phyloP scores from a whole-genome alignment of 2,329 filamentous ascomycete genomes.

The Pestalotiopsis sp. region DNA sequence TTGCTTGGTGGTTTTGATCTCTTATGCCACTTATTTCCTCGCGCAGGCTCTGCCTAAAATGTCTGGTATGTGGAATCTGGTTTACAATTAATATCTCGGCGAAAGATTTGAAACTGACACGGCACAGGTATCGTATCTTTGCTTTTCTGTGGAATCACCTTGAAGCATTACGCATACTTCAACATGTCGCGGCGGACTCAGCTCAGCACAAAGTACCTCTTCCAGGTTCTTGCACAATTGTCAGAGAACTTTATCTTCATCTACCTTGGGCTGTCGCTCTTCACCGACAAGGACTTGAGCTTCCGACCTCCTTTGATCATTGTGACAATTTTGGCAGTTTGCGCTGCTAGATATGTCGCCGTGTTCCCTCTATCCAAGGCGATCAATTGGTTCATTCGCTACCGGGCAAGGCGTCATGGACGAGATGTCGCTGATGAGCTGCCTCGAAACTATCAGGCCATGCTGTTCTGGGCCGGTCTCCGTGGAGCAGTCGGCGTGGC shows the following conservation, averaged over 20 bases:
- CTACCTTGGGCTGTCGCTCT: constrained; percentile 91
- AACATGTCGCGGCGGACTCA: constrained; percentile 99
- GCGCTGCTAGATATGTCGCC: constrained; percentile 86
- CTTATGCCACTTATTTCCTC: constrained; percentile 97
- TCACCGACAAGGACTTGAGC: constrained; percentile 83
- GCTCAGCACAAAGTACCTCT: constrained; percentile 96
- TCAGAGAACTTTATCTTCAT: constrained; percentile 99
- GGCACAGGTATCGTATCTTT: constrained; percentile 84
- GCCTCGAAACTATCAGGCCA: constrained; percentile 94
- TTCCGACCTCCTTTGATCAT: constrained; percentile 97
- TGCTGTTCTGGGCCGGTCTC: constrained; percentile 99
- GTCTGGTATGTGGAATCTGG: constrained; percentile 69
- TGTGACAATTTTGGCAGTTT: constrained; percentile 87
- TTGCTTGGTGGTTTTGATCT: constrained; percentile 88
- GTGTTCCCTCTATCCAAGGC: constrained; percentile 88
- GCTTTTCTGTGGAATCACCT: constrained; percentile 94
- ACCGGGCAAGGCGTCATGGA: constrained; percentile 76
- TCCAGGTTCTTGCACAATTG: constrained; percentile 89
- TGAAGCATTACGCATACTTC: constrained; percentile 99
- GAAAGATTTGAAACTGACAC: constrained; percentile 8
- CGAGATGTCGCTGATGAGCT: constrained; percentile 80
- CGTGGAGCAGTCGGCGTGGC: constrained; percentile 95
- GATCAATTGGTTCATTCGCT: constrained; percentile 92
- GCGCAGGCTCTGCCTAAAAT: constrained; percentile 86
- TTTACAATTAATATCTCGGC: background rate